phyloP scores from a whole-genome alignment of 2,329 filamentous ascomycete species.

The Madurella mycetomatis region DNA sequence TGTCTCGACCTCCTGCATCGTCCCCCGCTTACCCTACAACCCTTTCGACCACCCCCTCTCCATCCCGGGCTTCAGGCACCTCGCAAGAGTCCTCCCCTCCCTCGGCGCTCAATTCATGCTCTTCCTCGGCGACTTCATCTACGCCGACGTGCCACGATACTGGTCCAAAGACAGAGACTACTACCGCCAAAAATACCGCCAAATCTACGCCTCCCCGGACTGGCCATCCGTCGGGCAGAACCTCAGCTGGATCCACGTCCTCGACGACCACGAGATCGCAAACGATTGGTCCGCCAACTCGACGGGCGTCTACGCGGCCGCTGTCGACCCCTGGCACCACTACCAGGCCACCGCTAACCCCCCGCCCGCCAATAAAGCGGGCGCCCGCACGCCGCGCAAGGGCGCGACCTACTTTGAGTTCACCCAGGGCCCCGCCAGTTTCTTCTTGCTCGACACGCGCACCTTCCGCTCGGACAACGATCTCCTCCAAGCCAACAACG shows the following conservation, averaged over 20 bases:
- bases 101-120: constrained; percentile 74
- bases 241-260: constrained; percentile 94
- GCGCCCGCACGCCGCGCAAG: constrained; percentile 32
- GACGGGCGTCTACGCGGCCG: constrained; percentile 72
- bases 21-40: constrained; percentile 84
- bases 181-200: constrained; percentile 87
- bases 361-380: constrained; percentile 55
- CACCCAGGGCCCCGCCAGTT: constrained; percentile 81
- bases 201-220: constrained; percentile 92
- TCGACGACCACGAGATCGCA: constrained; percentile 93
- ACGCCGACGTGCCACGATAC: constrained; percentile 79
- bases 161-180: constrained; percentile 68
- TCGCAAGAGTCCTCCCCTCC: constrained; percentile 67
- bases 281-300: constrained; percentile 89
- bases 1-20: constrained; percentile 86
- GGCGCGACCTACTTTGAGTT: constrained; percentile 85
- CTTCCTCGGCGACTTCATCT: constrained; percentile 86
- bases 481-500: constrained; percentile 50
- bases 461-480: constrained; percentile 72
- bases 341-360: constrained; percentile 87
- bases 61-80: constrained; percentile 72
- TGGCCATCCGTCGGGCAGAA: constrained; percentile 73
- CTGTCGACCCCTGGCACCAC: constrained; percentile 77
- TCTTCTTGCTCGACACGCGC: constrained; percentile 92
- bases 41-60: constrained; percentile 77